These are phyloP conservation scores for Schwanniomyces yamadae DNA, from an alignment of 805 yeast species.

Conservation along the genomic window DNA sequence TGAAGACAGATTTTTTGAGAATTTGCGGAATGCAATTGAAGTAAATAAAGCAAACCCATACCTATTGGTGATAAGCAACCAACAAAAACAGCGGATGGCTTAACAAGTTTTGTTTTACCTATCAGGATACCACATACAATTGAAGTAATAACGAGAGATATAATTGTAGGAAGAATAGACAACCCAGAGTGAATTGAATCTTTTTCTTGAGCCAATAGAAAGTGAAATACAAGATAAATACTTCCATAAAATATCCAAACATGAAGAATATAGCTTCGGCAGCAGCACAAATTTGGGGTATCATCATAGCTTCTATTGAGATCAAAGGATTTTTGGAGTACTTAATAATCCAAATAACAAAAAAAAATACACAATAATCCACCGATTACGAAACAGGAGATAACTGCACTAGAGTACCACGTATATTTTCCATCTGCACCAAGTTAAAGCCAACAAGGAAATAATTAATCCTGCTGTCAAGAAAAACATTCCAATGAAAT, in stretches of 20 bases:
- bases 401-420: slow-evolving; percentile 55
- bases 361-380: slow-evolving; percentile 31
- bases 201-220: slow-evolving; percentile 45
- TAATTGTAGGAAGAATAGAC: slow-evolving; percentile 41
- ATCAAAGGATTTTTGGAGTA: slow-evolving; percentile 46
- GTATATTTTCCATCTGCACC: slow-evolving; percentile 45
- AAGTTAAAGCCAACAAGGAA: slow-evolving; percentile 48
- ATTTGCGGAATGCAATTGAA: slow-evolving; percentile 34
- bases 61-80: slow-evolving; percentile 41
- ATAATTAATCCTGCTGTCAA: slow-evolving; percentile 43
- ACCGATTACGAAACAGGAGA: slow-evolving; percentile 48
- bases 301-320: slow-evolving; percentile 38
- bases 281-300: slow-evolving; percentile 37
- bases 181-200: slow-evolving; percentile 47
- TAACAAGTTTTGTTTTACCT: slow-evolving; percentile 37
- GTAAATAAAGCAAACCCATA: slow-evolving; percentile 41
- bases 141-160: slow-evolving; percentile 39
- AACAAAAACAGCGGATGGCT: slow-evolving; percentile 38
- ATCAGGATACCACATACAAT: slow-evolving; percentile 37
- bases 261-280: slow-evolving; percentile 30
- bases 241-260: slow-evolving; percentile 38
- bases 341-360: slow-evolving; percentile 40
- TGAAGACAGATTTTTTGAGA: slow-evolving; percentile 44
- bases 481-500: slow-evolving; percentile 41
- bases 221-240: slow-evolving; percentile 35